phyloP scores from a whole-genome alignment of 768 basidiomycete genomes.

The Mycena floridula region DNA sequence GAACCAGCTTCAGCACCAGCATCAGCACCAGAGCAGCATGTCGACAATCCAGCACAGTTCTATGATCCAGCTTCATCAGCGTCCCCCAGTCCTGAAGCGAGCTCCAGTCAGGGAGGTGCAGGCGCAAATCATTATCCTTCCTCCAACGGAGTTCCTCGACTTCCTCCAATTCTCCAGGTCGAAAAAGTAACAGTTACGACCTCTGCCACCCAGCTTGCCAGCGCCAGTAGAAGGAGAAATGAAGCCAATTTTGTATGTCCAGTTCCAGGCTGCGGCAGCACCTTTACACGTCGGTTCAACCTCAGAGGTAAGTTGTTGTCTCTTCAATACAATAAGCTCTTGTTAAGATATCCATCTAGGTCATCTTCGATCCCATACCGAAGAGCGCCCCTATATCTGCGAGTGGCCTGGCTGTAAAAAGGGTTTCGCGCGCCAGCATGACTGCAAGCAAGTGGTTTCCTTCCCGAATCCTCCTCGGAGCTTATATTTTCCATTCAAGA shows the following conservation, averaged over 20 bases:
- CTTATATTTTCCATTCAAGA: conserved; percentile 28
- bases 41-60: neutral
- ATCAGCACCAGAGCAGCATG: no score
- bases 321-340: conserved; percentile 5
- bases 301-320: conserved; percentile 51
- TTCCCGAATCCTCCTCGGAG: conserved; percentile 6
- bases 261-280: conserved; percentile 91
- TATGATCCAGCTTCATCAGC: conserved; percentile 11
- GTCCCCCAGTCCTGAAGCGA: conserved; percentile 27
- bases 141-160: conserved; percentile 42
- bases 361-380: conserved; percentile 91
- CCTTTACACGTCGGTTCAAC: conserved; percentile 94
- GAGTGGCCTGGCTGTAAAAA: conserved; percentile 94
- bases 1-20: neutral
- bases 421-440: conserved; percentile 91
- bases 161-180: conserved; percentile 84
- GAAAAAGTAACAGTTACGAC: conserved; percentile 96
- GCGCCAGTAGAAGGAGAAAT: conserved; percentile 82
- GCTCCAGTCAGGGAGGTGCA: conserved; percentile 28
- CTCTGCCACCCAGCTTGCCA: conserved; percentile 87
- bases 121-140: conserved; percentile 53
- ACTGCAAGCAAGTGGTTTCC: conserved; percentile 76
- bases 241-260: conserved; percentile 92
- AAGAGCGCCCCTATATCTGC: conserved; percentile 91
- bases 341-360: conserved; percentile 37